A percentile compares a stretch with the other conserved stretches of the same genome.
Conservation (phyloP, 2,329 filamentous ascomycete species). For the Zymoseptoria tritici region DNA sequence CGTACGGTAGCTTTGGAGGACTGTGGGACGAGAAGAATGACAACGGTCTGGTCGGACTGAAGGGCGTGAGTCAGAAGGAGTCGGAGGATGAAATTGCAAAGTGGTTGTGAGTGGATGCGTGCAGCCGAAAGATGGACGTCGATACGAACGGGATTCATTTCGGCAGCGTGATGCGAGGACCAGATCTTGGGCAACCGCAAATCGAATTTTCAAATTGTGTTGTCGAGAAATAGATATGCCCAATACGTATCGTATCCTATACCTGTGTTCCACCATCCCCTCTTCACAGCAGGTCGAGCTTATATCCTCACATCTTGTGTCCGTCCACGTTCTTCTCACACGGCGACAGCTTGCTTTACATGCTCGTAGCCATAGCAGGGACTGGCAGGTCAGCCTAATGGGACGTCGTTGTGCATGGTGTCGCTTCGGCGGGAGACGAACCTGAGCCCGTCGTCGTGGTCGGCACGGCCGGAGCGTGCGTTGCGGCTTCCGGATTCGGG, state of each 20-base stretch:
- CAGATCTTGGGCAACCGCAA: background rate
- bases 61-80: slow-evolving; percentile 25
- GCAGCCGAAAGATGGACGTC: background rate
- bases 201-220: no score
- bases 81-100: slow-evolving; percentile 24
- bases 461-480: background rate
- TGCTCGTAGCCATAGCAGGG: background rate
- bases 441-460: background rate
- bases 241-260: background rate
- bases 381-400: background rate
- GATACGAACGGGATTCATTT: background rate
- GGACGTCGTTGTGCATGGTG: background rate
- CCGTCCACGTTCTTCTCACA: no score
- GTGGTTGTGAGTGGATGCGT: slow-evolving; percentile 1
- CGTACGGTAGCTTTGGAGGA: no score
- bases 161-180: background rate
- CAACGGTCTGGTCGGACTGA: slow-evolving; percentile 32
- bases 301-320: background rate
- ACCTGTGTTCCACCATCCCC: background rate
- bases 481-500: background rate
- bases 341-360: background rate
- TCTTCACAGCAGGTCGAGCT: background rate
- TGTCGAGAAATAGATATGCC: background rate
- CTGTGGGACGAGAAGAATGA: slow-evolving; percentile 30
- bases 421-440: background rate